Evolutionary conservation across 352 stramenopile genomes (phyloP), one percentile per base, ranked within the genome.

Genomic region (Pythium grandisporangium): DNA sequence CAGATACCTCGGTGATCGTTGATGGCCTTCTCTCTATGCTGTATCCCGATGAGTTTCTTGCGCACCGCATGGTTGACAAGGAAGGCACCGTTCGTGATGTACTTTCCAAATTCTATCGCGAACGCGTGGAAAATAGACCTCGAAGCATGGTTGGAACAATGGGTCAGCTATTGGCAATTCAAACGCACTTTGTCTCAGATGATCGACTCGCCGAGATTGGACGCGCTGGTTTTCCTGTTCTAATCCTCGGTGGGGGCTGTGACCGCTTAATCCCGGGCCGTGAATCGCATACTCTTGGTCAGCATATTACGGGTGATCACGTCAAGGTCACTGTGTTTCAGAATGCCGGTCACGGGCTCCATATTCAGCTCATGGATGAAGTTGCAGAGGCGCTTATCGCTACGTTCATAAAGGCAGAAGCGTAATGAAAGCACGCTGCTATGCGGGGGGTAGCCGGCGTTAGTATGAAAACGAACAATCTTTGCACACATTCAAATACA

Each of bases 21-120:
- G 56, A 75, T 19, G 63, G 51, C 36, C 61, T 68, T 16, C 37
- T 84, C 47, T 61, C 67, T 11, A 63, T 76, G 22, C 47, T 87
- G 34, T 87, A 82, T 39, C 66, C 70, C 7, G 57, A 74, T 6
- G 30, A 49, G 1, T 70, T 64, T 44, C 48, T 83, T 12, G 41
- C 20, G 30, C 52, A 38, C 29, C 42, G 43, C 26, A 61, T 75
- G 46, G 53, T 55, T 12, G 63, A 60, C 38, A 58, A 50, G 12
- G 52, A 42, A 29, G 53, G 55, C 33, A 67, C 49, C 10, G 55
- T 71, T 37, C 45, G 48, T 7, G 66, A 79, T 39, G 55, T 76
- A 34, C 43, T 81, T 27, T 66, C 62, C 32, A 38, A 54, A 22
- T 71, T 71, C 3, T 62, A 77, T 42, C 22, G 51, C 16, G 58